Evolutionary conservation across 129 eudicot genomes (phyloP).

Genomic region (Escallonia rubra): DNA sequence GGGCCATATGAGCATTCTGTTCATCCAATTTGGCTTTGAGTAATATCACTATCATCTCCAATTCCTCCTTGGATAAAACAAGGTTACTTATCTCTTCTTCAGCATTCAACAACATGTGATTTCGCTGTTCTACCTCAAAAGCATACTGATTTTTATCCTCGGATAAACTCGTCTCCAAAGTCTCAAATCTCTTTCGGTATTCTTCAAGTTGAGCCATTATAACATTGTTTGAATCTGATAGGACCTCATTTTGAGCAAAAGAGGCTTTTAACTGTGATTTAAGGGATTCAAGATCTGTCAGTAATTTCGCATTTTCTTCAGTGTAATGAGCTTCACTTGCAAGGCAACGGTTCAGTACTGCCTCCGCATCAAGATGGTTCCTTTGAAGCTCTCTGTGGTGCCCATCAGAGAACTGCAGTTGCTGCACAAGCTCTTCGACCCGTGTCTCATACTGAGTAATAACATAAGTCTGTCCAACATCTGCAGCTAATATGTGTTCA

Average conservation of each 20-base stretch:
- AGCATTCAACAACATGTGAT: conserved; percentile 23
- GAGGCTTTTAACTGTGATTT: conserved; percentile 46
- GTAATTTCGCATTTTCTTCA: conserved; percentile 39
- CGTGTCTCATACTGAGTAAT: conserved; percentile 35
- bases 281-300: conserved; percentile 23
- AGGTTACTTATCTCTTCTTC: conserved; percentile 35
- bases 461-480: conserved; percentile 36
- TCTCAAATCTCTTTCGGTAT: conserved; percentile 17
- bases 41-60: conserved; percentile 38
- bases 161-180: conserved; percentile 15
- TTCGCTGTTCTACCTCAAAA: conserved; percentile 30
- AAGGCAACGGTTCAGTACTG: conserved; percentile 20
- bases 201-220: conserved; percentile 29
- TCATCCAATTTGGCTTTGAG: conserved; percentile 58
- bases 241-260: conserved; percentile 26
- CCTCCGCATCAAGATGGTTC: conserved; percentile 28
- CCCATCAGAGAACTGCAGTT: conserved; percentile 30
- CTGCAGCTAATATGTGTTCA: conserved; percentile 37
- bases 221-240: conserved; percentile 33
- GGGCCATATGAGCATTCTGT: conserved; percentile 13
- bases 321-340: conserved; percentile 27
- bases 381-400: conserved; percentile 32
- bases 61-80: conserved; percentile 41
- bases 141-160: conserved; percentile 19
- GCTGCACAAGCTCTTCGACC: conserved; percentile 35